Evolutionary conservation across 768 basidiomycete species (phyloP).

Genomic region (Mycena kentingensis): DNA sequence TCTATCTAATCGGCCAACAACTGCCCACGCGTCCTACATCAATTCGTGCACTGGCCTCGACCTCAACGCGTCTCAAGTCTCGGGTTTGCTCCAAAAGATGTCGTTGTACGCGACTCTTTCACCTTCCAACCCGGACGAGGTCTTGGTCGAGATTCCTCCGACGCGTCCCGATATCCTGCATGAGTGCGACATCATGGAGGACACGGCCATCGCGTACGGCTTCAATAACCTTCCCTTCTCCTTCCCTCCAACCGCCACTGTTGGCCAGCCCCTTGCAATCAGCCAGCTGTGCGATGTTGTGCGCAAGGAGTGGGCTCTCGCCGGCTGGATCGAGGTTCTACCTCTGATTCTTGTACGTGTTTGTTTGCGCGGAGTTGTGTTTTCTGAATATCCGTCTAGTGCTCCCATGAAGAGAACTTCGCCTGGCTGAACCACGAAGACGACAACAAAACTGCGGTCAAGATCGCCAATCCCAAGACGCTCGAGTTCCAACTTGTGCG

Average conservation of each 20-base stretch:
- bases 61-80: constrained; percentile 65
- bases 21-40: constrained; percentile 85
- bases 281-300: constrained; percentile 90
- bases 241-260: constrained; percentile 92
- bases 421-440: constrained; percentile 87
- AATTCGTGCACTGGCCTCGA: constrained; percentile 93
- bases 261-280: constrained; percentile 88
- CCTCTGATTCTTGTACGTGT: constrained; percentile 85
- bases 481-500: constrained; percentile 98
- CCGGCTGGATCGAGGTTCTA: constrained; percentile 94
- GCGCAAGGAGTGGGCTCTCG: constrained; percentile 87
- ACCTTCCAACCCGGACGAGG: constrained; percentile 58
- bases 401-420: constrained; percentile 98
- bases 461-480: constrained; percentile 96
- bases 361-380: neutral
- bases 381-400: constrained; percentile 48
- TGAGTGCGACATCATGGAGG: constrained; percentile 98
- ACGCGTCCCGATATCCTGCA: constrained; percentile 98
- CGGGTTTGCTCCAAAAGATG: constrained; percentile 81
- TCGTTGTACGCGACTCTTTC: constrained; percentile 63
- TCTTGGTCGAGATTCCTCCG: constrained; percentile 80
- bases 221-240: constrained; percentile 94
- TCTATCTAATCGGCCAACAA: constrained; percentile 68
- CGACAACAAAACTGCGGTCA: constrained; percentile 78
- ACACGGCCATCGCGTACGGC: constrained; percentile 95